A percentile compares a stretch with the other conserved stretches of the same genome.
Evolutionary conservation across 768 basidiomycete species (phyloP).

Genomic region (Fomitopsis pulvina): DNA sequence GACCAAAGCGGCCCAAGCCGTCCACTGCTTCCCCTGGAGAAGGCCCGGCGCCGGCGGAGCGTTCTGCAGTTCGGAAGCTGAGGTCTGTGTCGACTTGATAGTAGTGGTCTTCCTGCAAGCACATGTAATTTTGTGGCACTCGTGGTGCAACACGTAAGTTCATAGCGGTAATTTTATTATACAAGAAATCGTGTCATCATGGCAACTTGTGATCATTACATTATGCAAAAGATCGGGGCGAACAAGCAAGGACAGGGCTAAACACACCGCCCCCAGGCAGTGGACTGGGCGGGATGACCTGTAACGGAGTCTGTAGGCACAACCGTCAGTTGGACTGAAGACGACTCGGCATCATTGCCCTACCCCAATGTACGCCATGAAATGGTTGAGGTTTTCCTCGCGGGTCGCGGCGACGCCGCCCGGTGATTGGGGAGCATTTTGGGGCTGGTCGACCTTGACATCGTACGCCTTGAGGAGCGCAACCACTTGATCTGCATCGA

Average conservation of each 20-base stretch:
- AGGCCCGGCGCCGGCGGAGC: constrained; percentile 47
- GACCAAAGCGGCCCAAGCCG: constrained; percentile 32
- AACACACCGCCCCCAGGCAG: too few species aligned
- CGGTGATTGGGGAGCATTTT: neutral
- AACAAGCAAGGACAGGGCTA: too few species aligned
- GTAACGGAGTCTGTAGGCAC: neutral
- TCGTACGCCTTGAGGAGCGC: constrained; percentile 40
- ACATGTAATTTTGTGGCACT: neutral
- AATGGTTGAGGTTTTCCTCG: constrained; percentile 11
- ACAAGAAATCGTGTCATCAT: neutral
- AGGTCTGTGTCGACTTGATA: neutral
- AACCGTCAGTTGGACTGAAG: neutral
- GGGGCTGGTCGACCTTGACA: constrained; percentile 16
- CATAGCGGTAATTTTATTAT: neutral
- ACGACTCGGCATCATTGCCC: constrained; percentile 2
- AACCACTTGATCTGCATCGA: constrained; percentile 34
- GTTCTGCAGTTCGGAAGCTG: constrained; percentile 16
- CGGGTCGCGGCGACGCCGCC: neutral
- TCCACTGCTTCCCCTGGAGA: constrained; percentile 60
- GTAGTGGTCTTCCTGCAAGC: neutral
- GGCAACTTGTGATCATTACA: neutral
- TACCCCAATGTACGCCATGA: constrained; percentile 17
- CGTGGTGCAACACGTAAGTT: neutral
- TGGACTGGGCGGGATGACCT: too few species aligned
- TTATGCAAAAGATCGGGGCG: neutral